These are phyloP conservation scores for Dendryphion nanum DNA, from an alignment of 2,329 filamentous ascomycete species.

Conservation along the genomic window DNA sequence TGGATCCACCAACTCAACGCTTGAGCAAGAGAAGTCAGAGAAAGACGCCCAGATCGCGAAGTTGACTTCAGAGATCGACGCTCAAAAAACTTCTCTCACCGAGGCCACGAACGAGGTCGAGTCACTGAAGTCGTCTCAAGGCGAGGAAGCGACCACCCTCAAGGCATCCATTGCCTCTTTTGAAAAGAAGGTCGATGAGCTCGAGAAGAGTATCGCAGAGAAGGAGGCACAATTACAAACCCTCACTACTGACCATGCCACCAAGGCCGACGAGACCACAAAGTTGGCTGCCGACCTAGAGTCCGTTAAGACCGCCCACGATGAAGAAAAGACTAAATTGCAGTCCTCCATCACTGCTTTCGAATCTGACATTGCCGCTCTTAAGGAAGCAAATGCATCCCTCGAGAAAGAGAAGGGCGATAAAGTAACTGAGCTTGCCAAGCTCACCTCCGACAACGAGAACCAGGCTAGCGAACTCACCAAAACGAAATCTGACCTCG, in stretches of 20 bases:
- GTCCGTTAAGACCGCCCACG: constrained; percentile 1
- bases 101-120: too few species aligned
- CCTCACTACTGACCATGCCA: neutral
- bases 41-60: neutral
- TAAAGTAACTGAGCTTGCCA: too few species aligned
- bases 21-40: neutral
- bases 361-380: constrained; percentile 3
- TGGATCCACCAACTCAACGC: too few species aligned
- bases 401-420: constrained; percentile 1
- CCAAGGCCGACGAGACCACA: constrained; percentile 2
- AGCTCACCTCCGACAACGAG: too few species aligned
- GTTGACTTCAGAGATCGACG: neutral
- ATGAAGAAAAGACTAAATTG: too few species aligned
- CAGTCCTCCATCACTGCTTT: too few species aligned
- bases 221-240: neutral
- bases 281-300: constrained; percentile 1
- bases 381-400: neutral
- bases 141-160: constrained; percentile 8
- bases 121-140: constrained; percentile 2
- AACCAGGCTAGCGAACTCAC: too few species aligned
- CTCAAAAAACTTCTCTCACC: too few species aligned
- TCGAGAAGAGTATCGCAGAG: constrained; percentile 1
- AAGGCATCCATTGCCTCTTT: constrained; percentile 24
- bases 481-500: constrained; percentile 22
- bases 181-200: constrained; percentile 22